These are phyloP conservation scores for Coemansia sp. DNA, from an alignment of 192 early-diverging fungal species.

Conservation along the genomic window DNA sequence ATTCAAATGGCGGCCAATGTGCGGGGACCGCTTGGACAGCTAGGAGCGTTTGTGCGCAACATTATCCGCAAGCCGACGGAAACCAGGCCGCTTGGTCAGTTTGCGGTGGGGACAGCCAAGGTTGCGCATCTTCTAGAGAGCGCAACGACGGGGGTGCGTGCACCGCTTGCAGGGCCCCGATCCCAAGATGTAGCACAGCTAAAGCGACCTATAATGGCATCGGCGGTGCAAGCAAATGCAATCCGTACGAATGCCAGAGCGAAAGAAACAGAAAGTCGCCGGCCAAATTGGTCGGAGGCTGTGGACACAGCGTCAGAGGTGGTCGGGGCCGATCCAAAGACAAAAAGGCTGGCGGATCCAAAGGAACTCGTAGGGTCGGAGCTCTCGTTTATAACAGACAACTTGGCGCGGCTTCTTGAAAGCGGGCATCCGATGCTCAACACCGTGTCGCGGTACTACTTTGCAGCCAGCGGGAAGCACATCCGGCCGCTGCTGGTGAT, in stretches of 20 bases:
- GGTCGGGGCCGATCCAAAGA: slow-evolving; percentile 13
- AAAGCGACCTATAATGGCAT: slow-evolving; percentile 30
- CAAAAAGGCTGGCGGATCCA: slow-evolving; percentile 20
- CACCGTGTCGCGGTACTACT: slow-evolving; percentile 89
- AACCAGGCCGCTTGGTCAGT: slow-evolving; percentile 36
- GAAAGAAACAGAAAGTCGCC: background rate
- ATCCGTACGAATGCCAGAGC: background rate
- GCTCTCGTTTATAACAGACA: slow-evolving; percentile 78
- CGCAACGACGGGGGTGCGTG: slow-evolving; percentile 38
- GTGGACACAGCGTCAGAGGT: slow-evolving; percentile 36
- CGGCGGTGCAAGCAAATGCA: slow-evolving; percentile 14
- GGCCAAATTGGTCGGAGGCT: slow-evolving; percentile 16
- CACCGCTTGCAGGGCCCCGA: slow-evolving; percentile 31
- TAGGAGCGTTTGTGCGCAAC: slow-evolving; percentile 33
- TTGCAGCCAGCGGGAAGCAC: slow-evolving; percentile 82
- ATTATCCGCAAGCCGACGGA: slow-evolving; percentile 28
- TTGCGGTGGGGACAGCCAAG: slow-evolving; percentile 43
- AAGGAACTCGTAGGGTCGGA: slow-evolving; percentile 79
- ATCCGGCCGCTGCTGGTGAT: slow-evolving; percentile 90
- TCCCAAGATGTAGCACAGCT: slow-evolving; percentile 20
- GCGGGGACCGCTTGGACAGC: slow-evolving; percentile 35
- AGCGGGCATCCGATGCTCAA: slow-evolving; percentile 87
- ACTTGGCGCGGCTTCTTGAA: slow-evolving; percentile 81
- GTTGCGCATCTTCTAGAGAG: slow-evolving; percentile 42
- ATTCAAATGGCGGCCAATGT: slow-evolving; percentile 40